Evolutionary conservation across 2,329 filamentous ascomycete genomes (phyloP).

Genomic region (Pseudogymnoascus sp.): DNA sequence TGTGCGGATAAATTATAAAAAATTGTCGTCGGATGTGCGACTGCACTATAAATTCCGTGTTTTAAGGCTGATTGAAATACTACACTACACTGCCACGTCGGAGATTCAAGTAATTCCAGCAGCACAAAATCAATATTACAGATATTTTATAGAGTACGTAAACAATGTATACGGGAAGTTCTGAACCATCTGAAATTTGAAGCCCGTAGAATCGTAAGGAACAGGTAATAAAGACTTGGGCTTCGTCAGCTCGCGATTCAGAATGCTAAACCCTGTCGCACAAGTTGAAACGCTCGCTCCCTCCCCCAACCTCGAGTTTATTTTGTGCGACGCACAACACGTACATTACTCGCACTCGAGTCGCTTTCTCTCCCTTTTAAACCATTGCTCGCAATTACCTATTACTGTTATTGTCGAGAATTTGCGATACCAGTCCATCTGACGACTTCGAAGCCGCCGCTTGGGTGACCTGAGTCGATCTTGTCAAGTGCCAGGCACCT

Average conservation of each 20-base stretch:
- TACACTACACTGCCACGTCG: not conserved
- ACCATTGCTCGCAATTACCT: not conserved
- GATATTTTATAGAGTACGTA: not conserved
- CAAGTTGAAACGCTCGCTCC: not conserved
- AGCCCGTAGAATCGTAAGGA: conserved; percentile 3
- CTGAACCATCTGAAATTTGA: not conserved
- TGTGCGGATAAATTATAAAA: not conserved
- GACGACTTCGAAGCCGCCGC: not conserved
- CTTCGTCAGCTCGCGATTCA: conserved; percentile 11
- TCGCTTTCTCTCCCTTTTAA: not conserved
- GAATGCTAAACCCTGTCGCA: conserved; percentile 11
- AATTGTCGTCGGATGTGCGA: not conserved
- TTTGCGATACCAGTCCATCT: not conserved
- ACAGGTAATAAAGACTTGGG: not conserved
- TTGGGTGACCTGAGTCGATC: not conserved
- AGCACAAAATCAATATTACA: not conserved
- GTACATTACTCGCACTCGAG: not conserved
- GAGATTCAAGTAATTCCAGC: not conserved
- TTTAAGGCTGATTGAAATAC: not conserved
- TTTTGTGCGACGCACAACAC: conserved; percentile 6
- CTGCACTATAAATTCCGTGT: not conserved
- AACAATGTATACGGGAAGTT: not conserved
- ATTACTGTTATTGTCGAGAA: not conserved
- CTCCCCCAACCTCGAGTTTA: conserved; percentile 11
- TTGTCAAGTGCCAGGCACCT: conserved; percentile 5